Conservation (phyloP, 106 monocot genomes). For the Dioscorea alata region DNA sequence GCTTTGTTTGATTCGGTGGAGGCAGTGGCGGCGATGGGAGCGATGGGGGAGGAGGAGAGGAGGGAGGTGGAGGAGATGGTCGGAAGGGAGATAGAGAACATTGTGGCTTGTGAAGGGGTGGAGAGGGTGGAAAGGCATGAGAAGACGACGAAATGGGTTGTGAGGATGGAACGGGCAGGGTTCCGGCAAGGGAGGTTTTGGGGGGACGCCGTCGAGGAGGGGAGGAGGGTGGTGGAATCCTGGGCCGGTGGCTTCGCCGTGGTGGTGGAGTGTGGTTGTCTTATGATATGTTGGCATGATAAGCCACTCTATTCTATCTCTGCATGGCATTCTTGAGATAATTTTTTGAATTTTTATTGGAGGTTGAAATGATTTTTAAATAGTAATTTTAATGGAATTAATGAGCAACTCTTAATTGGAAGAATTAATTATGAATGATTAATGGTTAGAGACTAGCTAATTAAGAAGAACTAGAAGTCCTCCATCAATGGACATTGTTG, state of each 20-base stretch:
- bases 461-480: too few relatives aligned
- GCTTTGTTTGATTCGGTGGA: slow-evolving; percentile 11
- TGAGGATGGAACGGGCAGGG: neutral
- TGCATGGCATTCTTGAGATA: neutral
- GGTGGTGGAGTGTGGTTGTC: neutral
- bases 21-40: neutral
- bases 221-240: neutral
- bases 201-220: neutral
- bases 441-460: neutral
- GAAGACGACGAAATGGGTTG: neutral
- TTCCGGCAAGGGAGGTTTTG: neutral
- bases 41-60: neutral
- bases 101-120: slow-evolving; percentile 5
- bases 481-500: too few relatives aligned
- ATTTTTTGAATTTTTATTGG: neutral
- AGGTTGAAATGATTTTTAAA: neutral
- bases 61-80: slow-evolving; percentile 7
- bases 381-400: neutral
- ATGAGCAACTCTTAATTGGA: neutral
- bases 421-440: neutral
- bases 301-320: neutral
- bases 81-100: slow-evolving; percentile 7
- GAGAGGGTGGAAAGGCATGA: slow-evolving; percentile 11
- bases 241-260: neutral
- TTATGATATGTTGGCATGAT: neutral